Evolutionary conservation across 345 rosid species (phyloP).

Genomic region (Alliaria petiolata): DNA sequence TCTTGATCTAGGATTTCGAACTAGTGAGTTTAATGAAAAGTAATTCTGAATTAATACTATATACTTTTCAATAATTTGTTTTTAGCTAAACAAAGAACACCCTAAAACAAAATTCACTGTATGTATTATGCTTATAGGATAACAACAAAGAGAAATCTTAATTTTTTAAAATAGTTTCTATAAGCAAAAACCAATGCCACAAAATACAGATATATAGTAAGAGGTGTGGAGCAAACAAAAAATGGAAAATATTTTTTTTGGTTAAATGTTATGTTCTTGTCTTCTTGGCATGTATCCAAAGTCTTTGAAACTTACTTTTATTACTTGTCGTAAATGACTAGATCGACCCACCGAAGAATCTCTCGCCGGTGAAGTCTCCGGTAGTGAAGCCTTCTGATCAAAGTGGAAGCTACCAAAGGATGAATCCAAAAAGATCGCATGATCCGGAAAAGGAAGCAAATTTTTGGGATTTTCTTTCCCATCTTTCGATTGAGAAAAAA

Average conservation of each 20-base stretch:
- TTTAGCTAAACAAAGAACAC: background rate
- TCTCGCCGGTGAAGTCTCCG: constrained; percentile 15
- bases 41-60: background rate
- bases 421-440: constrained; percentile 92
- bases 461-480: background rate
- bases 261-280: background rate
- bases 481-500: constrained; percentile 1
- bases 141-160: background rate
- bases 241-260: background rate
- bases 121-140: background rate
- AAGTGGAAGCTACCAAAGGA: constrained; percentile 61
- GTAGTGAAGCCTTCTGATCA: background rate
- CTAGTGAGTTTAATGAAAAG: background rate
- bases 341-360: constrained; percentile 12
- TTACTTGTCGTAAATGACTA: background rate
- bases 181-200: background rate
- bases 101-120: background rate
- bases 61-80: background rate
- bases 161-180: background rate
- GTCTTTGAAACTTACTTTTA: constrained; percentile 21
- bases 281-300: constrained; percentile 8
- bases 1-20: background rate
- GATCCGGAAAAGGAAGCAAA: constrained; percentile 47
- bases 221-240: background rate
- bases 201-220: background rate